These are phyloP conservation scores for Mycena crocata DNA, from an alignment of 768 basidiomycete species.

Conservation along the genomic window DNA sequence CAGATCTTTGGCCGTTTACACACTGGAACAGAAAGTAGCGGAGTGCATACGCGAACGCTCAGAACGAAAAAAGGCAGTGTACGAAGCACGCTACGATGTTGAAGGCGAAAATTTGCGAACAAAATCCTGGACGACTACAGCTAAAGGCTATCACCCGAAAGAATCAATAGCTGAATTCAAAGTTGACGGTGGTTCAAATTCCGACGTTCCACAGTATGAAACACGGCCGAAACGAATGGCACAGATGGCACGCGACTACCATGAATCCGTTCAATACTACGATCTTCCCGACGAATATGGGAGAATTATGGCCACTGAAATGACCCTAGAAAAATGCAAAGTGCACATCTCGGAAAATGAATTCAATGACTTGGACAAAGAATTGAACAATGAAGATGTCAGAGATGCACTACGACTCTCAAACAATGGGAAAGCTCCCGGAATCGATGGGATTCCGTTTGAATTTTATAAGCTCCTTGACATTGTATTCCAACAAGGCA, in stretches of 20 bases:
- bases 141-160: not conserved
- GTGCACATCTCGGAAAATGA: not conserved
- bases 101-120: too few relatives aligned
- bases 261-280: not conserved
- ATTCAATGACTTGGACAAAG: not conserved
- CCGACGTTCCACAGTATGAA: not conserved
- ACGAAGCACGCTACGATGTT: not conserved
- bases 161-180: not conserved
- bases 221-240: not conserved
- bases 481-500: not conserved
- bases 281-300: not conserved
- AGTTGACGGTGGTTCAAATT: too few relatives aligned
- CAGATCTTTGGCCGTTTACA: not conserved
- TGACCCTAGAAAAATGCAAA: not conserved
- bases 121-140: not conserved
- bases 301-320: not conserved
- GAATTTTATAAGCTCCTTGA: slow-evolving; percentile 3
- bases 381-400: not conserved
- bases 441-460: too few relatives aligned
- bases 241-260: too few relatives aligned
- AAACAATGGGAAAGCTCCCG: not conserved
- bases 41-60: not conserved
- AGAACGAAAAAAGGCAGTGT: not conserved
- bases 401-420: not conserved
- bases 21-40: slow-evolving; percentile 5